Evolutionary conservation across 495 filamentous ascomycete species (phyloP).

Genomic region (Clohesyomyces aquaticus): DNA sequence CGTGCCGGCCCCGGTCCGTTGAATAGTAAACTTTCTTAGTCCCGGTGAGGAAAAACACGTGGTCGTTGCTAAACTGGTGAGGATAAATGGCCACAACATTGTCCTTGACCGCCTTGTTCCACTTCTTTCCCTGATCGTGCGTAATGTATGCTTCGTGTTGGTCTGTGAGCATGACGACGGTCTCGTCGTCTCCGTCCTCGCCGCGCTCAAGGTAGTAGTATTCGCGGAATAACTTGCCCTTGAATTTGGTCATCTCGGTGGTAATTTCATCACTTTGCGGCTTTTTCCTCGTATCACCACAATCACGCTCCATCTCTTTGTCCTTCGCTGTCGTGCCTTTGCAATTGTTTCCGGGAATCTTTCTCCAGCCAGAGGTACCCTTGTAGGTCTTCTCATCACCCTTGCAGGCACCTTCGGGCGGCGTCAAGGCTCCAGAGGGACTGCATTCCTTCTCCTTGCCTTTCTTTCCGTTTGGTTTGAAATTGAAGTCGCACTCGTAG

Average conservation of each 20-base stretch:
- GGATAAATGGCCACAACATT: constrained; percentile 68
- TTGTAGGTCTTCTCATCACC: constrained; percentile 68
- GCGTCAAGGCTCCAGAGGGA: constrained; percentile 55
- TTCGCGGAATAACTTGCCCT: constrained; percentile 57
- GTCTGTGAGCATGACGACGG: constrained; percentile 76
- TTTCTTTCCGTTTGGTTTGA: constrained; percentile 56
- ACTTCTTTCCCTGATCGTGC: constrained; percentile 83
- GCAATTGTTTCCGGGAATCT: constrained; percentile 91
- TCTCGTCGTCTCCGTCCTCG: constrained; percentile 64
- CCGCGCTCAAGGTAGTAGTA: constrained; percentile 86
- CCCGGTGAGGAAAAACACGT: constrained; percentile 80
- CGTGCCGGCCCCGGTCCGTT: constrained; percentile 65
- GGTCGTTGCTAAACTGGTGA: constrained; percentile 77
- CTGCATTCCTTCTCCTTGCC: constrained; percentile 69
- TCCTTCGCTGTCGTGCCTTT: constrained; percentile 62
- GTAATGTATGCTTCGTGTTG: constrained; percentile 68
- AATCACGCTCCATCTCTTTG: constrained; percentile 61
- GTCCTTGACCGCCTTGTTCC: constrained; percentile 67
- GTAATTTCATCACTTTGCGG: constrained; percentile 65
- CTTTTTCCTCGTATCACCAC: constrained; percentile 52
- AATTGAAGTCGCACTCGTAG: constrained; percentile 96
- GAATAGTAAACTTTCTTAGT: constrained; percentile 74
- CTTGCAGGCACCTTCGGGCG: constrained; percentile 68
- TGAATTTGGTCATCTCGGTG: constrained; percentile 60
- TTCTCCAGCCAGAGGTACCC: constrained; percentile 85